Evolutionary conservation across 140 eudicot species (phyloP), one percentile per base, ranked within the genome.

Genomic region (Senecio squalidus): DNA sequence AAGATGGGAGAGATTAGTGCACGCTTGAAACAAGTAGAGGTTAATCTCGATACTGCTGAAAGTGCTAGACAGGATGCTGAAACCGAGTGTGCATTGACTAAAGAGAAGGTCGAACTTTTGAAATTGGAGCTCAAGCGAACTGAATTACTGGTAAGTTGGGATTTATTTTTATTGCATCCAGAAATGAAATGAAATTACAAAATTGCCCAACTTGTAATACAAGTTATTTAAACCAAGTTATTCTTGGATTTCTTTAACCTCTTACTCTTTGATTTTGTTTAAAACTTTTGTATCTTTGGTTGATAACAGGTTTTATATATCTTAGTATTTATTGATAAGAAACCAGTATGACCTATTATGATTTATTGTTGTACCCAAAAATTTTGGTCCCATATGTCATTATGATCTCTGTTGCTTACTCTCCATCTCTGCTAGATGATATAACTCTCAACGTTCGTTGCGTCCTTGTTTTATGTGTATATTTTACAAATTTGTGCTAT

Each of bases 1-100:
- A 88, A 77, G 68, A 69, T 75, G 28, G 93, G 99, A 47, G 96
- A 93, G 63, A 77, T 76, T 24, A 77, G 63, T 72, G 83, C 89
- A 44, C 81, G 73, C 16, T 39, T 84, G 66, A 84, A 80, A 80
- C 83, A 84, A 72, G 64, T 82, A 23, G 93, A 93, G 68, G 78
- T 84, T 58, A 82, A 84, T 74, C 79, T 88, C 51, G 95, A 80
- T 73, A 73, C 71, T 59, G 90, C 94, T 39, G 76, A 84, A 55
- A 84, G 79, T 14, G 80, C 67, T 54, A 88, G 85, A 65, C 81
- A 72, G 61, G 76, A 78, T 47, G 96, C 81, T 65, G 95, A 77
- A 77, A 71, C 80, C 54, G 96, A 87, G 62, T 77, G 75, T 58
- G 79, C 79, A 44, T 64, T 75, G 80, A 79, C 89, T 4, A 80